Percentiles rank a stretch among this genome's conserved stretches.
These are phyloP conservation scores for Hemileccinum rubropunctum DNA, from an alignment of 768 basidiomycete genomes.

Conservation along the genomic window DNA sequence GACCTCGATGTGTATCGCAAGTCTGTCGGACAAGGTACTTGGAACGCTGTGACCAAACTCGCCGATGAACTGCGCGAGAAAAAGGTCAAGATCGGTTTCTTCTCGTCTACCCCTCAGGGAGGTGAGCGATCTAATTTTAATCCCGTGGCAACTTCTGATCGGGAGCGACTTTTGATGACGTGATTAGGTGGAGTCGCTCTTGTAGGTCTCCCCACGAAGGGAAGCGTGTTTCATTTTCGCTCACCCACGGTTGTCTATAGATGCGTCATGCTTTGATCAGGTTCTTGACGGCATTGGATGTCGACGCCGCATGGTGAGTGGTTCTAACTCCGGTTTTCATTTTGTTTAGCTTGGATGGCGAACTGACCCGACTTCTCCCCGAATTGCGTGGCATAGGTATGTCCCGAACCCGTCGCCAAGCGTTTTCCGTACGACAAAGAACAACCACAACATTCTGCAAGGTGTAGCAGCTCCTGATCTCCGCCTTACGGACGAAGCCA, in stretches of 20 bases:
- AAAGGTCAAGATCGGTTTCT: constrained; percentile 89
- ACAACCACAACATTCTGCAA: constrained; percentile 95
- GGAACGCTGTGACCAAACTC: constrained; percentile 79
- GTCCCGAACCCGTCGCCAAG: constrained; percentile 85
- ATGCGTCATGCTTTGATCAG: constrained; percentile 95
- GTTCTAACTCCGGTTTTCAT: constrained; percentile 6
- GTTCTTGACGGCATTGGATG: constrained; percentile 75
- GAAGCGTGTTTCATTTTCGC: background rate
- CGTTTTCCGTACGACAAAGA: constrained; percentile 91
- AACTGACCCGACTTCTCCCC: constrained; percentile 4
- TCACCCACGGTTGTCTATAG: constrained; percentile 35
- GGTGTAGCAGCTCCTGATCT: constrained; percentile 81
- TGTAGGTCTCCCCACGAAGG: constrained; percentile 44
- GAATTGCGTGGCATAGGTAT: constrained; percentile 54
- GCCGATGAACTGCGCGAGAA: constrained; percentile 83
- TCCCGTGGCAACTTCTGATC: constrained; percentile 21
- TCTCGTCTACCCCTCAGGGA: constrained; percentile 94
- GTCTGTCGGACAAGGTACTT: constrained; percentile 70
- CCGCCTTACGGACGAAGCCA: constrained; percentile 74
- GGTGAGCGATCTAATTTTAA: constrained; percentile 42
- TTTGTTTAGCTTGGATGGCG: background rate
- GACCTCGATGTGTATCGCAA: constrained; percentile 76
- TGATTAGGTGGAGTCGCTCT: constrained; percentile 85
- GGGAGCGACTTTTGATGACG: constrained; percentile 11
- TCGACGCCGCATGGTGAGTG: constrained; percentile 77